Conservation (phyloP, 2,329 filamentous ascomycete species). For the Penicillium sp. region DNA sequence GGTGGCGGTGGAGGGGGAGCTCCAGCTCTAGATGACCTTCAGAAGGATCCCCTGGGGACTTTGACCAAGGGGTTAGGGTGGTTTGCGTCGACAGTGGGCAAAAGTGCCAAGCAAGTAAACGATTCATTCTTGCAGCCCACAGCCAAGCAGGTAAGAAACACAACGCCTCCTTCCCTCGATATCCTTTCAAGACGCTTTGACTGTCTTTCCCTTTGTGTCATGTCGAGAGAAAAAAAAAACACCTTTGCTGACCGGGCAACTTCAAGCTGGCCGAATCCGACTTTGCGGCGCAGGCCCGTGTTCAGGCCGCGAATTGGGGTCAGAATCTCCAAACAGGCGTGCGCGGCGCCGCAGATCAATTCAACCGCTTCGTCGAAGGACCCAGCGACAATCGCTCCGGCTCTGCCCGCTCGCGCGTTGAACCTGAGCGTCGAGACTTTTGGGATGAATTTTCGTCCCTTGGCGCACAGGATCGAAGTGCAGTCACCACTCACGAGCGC, state of each 20-base stretch:
- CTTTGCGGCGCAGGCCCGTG: conserved; percentile 64
- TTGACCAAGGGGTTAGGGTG: conserved; percentile 91
- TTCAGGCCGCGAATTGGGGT: conserved; percentile 49
- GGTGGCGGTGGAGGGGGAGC: conserved; percentile 36
- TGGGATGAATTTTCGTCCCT: conserved; percentile 84
- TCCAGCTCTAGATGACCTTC: conserved; percentile 77
- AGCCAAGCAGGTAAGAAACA: conserved; percentile 64
- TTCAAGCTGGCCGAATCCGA: conserved; percentile 73
- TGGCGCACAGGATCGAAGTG: conserved; percentile 35
- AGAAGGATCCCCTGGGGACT: conserved; percentile 82
- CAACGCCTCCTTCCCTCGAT: background rate
- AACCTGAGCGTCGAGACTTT: conserved; percentile 70
- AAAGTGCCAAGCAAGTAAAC: conserved; percentile 86
- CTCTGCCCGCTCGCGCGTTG: conserved; percentile 31
- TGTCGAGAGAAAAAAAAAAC: too few relatives aligned
- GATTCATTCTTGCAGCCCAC: conserved; percentile 89
- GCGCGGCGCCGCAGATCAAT: conserved; percentile 67
- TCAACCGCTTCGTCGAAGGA: conserved; percentile 85
- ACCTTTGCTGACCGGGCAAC: background rate
- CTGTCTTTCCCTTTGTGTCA: too few relatives aligned
- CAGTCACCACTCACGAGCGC: conserved; percentile 18
- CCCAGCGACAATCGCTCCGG: conserved; percentile 45
- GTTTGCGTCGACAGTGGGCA: conserved; percentile 81
- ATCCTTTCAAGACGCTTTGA: background rate
- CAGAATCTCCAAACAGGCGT: conserved; percentile 61